These are phyloP conservation scores for Ustilago loliicola DNA, from an alignment of 1,284 basidiomycete genomes.

Conservation along the genomic window DNA sequence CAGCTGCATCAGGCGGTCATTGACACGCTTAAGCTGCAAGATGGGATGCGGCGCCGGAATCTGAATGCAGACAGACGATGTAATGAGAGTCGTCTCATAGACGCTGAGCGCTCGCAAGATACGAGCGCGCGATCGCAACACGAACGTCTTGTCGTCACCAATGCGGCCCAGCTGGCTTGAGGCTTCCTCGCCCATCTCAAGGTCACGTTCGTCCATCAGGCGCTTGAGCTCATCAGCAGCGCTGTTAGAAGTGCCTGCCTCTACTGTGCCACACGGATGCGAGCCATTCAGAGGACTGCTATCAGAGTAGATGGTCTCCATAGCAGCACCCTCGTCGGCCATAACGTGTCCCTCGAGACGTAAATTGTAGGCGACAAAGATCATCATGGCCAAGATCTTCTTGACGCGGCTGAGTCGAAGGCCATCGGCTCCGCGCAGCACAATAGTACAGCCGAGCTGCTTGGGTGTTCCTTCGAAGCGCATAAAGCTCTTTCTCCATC, in stretches of 20 bases:
- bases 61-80: slow-evolving; percentile 57
- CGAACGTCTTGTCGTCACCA: slow-evolving; percentile 33
- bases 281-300: slow-evolving; percentile 37
- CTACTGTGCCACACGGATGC: slow-evolving; percentile 37
- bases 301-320: slow-evolving; percentile 56
- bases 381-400: slow-evolving; percentile 89
- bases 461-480: slow-evolving; percentile 88
- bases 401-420: slow-evolving; percentile 87
- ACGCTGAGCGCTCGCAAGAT: slow-evolving; percentile 52
- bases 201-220: slow-evolving; percentile 12
- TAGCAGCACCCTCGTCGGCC: slow-evolving; percentile 79
- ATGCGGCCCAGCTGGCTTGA: slow-evolving; percentile 28
- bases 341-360: slow-evolving; percentile 94
- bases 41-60: slow-evolving; percentile 58
- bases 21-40: slow-evolving; percentile 54
- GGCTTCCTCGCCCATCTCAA: slow-evolving; percentile 20
- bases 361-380: slow-evolving; percentile 88
- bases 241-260: slow-evolving; percentile 22
- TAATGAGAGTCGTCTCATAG: slow-evolving; percentile 60
- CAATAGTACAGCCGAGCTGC: slow-evolving; percentile 92
- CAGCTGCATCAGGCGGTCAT: slow-evolving; percentile 53
- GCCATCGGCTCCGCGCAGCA: slow-evolving; percentile 88
- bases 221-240: slow-evolving; percentile 43
- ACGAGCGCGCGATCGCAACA: slow-evolving; percentile 37
- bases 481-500: slow-evolving; percentile 93